phyloP scores from a whole-genome alignment of 2,329 filamentous ascomycete genomes.

The Ampelomyces quisqualis region DNA sequence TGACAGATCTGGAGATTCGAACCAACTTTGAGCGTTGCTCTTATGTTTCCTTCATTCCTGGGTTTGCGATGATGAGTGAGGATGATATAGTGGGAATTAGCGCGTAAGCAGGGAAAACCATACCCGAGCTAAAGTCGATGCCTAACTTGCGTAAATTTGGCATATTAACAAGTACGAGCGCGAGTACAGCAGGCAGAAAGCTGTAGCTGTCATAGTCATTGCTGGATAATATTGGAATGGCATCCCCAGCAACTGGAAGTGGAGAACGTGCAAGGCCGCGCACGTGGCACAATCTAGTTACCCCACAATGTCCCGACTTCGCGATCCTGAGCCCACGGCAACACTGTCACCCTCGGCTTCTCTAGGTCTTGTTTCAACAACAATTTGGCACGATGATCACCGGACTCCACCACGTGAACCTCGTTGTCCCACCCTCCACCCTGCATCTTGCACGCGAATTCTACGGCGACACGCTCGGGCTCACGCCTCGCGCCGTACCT shows the following conservation, averaged over 20 bases:
- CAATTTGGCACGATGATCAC: conserved; percentile 12
- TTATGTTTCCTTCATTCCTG: too few relatives aligned
- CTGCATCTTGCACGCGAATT: conserved; percentile 13
- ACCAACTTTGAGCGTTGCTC: too few relatives aligned
- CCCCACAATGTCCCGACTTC: too few relatives aligned
- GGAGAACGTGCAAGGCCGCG: too few relatives aligned
- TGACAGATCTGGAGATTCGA: too few relatives aligned
- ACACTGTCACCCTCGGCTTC: background rate
- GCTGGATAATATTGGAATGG: too few relatives aligned
- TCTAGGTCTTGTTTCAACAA: background rate
- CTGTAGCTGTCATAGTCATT: too few relatives aligned
- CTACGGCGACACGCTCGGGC: conserved; percentile 52
- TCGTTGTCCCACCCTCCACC: conserved; percentile 13
- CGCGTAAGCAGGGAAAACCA: too few relatives aligned
- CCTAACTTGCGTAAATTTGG: background rate
- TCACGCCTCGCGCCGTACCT: conserved; percentile 56
- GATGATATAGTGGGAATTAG: background rate
- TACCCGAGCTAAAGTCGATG: background rate
- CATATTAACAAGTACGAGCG: background rate
- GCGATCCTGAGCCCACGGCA: too few relatives aligned
- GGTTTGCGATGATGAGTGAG: background rate
- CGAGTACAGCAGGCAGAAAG: background rate
- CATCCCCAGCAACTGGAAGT: too few relatives aligned
- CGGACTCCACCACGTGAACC: conserved; percentile 21
- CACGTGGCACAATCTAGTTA: too few relatives aligned